Base-by-base conservation (phyloP, 345 rosid species). In the Bruguiera parviflora region DNA sequence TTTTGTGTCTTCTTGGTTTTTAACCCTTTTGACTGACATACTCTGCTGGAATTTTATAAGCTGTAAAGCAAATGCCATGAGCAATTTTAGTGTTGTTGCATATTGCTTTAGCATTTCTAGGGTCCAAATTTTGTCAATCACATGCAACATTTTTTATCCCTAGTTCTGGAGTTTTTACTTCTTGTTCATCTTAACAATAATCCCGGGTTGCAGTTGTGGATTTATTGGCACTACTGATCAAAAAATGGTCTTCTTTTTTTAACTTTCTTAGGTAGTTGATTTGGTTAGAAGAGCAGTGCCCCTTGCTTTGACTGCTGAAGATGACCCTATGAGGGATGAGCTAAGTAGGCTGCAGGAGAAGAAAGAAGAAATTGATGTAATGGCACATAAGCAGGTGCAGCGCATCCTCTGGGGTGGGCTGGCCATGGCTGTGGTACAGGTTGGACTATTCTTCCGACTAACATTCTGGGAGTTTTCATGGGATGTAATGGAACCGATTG, bases 401-500 rank as follows among this genome's bases (percentile, higher is more conserved):
- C 84, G 87, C 71, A 80, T 91, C 49, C 93, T 92, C 13, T 92
- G 91, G 92, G 16, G 61, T 18, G 99, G 97, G 61, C 81, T 95
- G 1, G 97, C 86, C 21, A 53, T 86, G 39, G 66, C 92, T 3
- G 69, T 90, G 64, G 37, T 82, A 20, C 97, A 88, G 58, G 82
- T 91, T 5, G 78, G 84, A 6, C 81, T 92, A n/a, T 92, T 95
- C 81, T 86, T 95, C 66, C 79, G 99, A 64, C 77, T 95, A 51
- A 95, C 99, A 7, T 95, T 95, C 74, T 95, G 99, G 99, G 99
- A 95, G 69, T 89, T 93, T 65, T 93, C 98, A 9, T 93, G 98
- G 98, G 98, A 93, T 79, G 92, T 93, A 24, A 93, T 93, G 98
- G 98, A 93, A 78, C 98, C 98, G 8, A 84, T 93, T 27, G 88